phyloP scores from a whole-genome alignment of 768 basidiomycete species.

The Coprinopsis strossmayeri region DNA sequence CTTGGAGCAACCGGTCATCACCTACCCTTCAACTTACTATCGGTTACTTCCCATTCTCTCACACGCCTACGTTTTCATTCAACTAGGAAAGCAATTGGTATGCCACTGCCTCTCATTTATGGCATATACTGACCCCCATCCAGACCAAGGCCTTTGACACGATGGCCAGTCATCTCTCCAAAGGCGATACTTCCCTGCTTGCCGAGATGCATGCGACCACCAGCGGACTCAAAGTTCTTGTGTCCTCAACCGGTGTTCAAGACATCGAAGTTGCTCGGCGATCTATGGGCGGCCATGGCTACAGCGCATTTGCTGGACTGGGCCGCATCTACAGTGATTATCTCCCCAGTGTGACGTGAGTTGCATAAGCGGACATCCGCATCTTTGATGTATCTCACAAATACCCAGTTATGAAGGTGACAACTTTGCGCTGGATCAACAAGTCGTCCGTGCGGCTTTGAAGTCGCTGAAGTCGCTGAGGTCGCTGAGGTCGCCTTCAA shows the following conservation, averaged over 20 bases:
- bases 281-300: conserved; percentile 75
- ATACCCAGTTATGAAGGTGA: conserved; percentile 63
- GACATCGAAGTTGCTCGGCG: conserved; percentile 63
- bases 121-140: not conserved
- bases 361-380: conserved; percentile 23
- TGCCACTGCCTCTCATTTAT: conserved; percentile 13
- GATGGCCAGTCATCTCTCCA: conserved; percentile 41
- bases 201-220: conserved; percentile 68
- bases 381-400: not conserved
- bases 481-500: conserved; percentile 21
- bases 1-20: conserved; percentile 61
- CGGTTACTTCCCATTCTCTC: conserved; percentile 68
- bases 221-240: conserved; percentile 62
- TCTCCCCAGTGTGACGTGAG: conserved; percentile 60
- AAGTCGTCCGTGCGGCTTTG: conserved; percentile 66
- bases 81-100: conserved; percentile 55
- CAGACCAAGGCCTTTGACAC: conserved; percentile 45
- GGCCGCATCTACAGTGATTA: conserved; percentile 61
- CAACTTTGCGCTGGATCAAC: conserved; percentile 70
- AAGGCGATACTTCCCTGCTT: conserved; percentile 56
- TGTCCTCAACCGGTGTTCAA: conserved; percentile 41
- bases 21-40: conserved; percentile 67
- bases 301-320: conserved; percentile 60
- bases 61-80: conserved; percentile 62
- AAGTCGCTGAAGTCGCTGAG: conserved; percentile 45